These are phyloP conservation scores for Fomitopsis schrenkii DNA, from an alignment of 1,284 basidiomycete species.

Conservation along the genomic window DNA sequence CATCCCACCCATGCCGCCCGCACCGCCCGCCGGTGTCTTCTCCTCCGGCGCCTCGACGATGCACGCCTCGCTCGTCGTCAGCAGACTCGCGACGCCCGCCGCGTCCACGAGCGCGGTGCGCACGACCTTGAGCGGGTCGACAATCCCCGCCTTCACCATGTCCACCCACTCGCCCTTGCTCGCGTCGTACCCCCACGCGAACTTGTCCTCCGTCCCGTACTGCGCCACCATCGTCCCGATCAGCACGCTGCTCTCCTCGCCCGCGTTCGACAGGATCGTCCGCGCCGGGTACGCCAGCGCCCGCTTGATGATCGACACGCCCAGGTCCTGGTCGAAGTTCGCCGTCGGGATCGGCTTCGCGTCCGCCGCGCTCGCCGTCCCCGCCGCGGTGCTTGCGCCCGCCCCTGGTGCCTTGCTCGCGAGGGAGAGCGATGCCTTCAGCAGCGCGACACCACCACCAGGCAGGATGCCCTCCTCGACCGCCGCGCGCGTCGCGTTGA, in stretches of 20 bases:
- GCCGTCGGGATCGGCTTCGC: slow-evolving; percentile 66
- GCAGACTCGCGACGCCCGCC: slow-evolving; percentile 80
- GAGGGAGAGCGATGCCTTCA: slow-evolving; percentile 87
- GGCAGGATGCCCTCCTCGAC: slow-evolving; percentile 98
- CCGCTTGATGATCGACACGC: slow-evolving; percentile 89
- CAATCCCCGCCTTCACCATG: slow-evolving; percentile 92
- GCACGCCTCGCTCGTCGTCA: slow-evolving; percentile 92
- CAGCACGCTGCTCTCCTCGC: slow-evolving; percentile 92
- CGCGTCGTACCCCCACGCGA: slow-evolving; percentile 90
- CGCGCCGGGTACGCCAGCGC: slow-evolving; percentile 84
- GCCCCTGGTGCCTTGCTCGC: slow-evolving; percentile 52
- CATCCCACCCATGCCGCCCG: slow-evolving; percentile 65
- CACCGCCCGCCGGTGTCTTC: slow-evolving; percentile 53
- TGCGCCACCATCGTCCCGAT: slow-evolving; percentile 80
- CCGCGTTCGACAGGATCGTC: slow-evolving; percentile 92
- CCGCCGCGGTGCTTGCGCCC: slow-evolving; percentile 10
- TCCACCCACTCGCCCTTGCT: slow-evolving; percentile 89
- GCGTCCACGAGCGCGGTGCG: slow-evolving; percentile 90
- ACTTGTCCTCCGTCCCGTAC: slow-evolving; percentile 66
- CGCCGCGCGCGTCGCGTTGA: slow-evolving; percentile 96
- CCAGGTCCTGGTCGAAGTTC: slow-evolving; percentile 99
- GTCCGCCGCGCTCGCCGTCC: slow-evolving; percentile 40
- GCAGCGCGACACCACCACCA: slow-evolving; percentile 88
- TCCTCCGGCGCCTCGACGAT: slow-evolving; percentile 92
- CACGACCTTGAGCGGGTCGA: slow-evolving; percentile 93